Evolutionary conservation across 805 yeast genomes (phyloP).

Genomic region (Yarrowia deformans): DNA sequence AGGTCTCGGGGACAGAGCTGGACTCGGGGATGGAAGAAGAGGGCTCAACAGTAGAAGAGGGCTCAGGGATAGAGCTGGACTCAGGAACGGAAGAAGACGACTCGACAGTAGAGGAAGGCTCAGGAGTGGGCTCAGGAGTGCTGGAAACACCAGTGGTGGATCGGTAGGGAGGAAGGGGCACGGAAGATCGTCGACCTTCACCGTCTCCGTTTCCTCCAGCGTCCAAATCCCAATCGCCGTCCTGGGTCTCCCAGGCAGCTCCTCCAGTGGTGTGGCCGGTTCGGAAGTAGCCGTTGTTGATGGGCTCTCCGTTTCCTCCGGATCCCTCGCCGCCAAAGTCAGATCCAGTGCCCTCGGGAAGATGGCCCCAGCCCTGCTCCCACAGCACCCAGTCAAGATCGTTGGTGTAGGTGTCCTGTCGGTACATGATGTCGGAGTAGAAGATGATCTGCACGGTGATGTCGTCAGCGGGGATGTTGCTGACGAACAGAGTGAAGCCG

Average conservation of each 20-base stretch:
- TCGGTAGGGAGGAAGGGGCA: constrained; percentile 5
- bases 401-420: constrained; percentile 5
- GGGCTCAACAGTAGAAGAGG: background rate
- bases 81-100: background rate
- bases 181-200: background rate
- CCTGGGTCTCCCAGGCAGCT: constrained; percentile 4
- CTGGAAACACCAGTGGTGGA: background rate
- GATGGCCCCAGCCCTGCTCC: constrained; percentile 11
- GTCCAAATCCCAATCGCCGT: constrained; percentile 7
- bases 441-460: constrained; percentile 14
- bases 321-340: background rate
- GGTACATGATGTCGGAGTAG: constrained; percentile 1
- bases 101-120: background rate
- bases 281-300: constrained; percentile 5
- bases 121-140: background rate
- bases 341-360: constrained; percentile 12
- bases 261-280: constrained; percentile 9
- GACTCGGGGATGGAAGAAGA: too few species aligned
- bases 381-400: constrained; percentile 7
- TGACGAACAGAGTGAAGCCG: constrained; percentile 14
- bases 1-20: too few species aligned
- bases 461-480: constrained; percentile 1
- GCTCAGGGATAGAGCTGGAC: background rate
- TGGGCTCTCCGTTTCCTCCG: too few species aligned
- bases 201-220: constrained; percentile 25